Percentiles rank a stretch among this genome's conserved stretches.
Conservation (phyloP, 257 asterid species). For the Solanum rostratum region DNA sequence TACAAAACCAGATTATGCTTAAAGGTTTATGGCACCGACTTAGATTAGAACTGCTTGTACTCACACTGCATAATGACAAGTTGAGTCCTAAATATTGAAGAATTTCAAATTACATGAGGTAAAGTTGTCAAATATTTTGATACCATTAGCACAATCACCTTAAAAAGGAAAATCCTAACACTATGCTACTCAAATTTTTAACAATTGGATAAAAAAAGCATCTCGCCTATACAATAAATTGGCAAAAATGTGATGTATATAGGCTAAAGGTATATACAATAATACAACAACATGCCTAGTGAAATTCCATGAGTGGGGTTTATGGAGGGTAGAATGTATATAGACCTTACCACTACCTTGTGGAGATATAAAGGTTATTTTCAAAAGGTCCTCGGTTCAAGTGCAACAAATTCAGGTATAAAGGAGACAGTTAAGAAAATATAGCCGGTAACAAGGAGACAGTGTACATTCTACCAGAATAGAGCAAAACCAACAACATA, state of each 20-base stretch:
- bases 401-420: too few species aligned
- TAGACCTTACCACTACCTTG: too few species aligned
- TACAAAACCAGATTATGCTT: not conserved
- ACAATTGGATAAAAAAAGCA: not conserved
- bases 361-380: too few species aligned
- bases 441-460: too few species aligned
- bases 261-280: not conserved
- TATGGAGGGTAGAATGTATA: too few species aligned
- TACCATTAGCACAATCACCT: not conserved
- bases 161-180: not conserved
- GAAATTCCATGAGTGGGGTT: too few species aligned
- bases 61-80: not conserved
- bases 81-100: not conserved
- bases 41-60: not conserved
- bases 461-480: too few species aligned
- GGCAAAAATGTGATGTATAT: not conserved
- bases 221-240: not conserved
- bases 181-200: not conserved
- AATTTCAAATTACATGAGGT: not conserved
- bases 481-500: too few species aligned
- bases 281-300: too few species aligned
- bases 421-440: too few species aligned
- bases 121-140: not conserved
- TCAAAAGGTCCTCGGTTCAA: too few species aligned
- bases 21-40: not conserved